These are phyloP conservation scores for Phoenix dactylifera DNA, from an alignment of 176 grass and related monocot species.

Conservation along the genomic window DNA sequence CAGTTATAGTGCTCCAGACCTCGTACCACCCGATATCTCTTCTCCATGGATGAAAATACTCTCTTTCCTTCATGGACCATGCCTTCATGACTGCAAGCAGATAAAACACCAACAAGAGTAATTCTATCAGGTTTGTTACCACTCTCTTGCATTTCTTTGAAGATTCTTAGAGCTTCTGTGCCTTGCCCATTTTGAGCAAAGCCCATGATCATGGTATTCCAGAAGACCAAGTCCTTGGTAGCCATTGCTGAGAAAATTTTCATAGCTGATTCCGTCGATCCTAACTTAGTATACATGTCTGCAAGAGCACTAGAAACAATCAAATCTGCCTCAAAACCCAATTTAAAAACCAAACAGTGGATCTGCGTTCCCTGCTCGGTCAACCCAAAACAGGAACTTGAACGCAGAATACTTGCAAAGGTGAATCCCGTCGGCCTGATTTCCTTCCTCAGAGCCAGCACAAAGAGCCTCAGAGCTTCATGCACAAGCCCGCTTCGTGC, in stretches of 20 bases:
- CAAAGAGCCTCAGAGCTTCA: conserved; percentile 51
- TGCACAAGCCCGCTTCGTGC: conserved; percentile 48
- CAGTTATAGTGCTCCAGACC: conserved; percentile 47
- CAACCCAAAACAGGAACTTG: conserved; percentile 56
- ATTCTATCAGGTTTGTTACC: conserved; percentile 55
- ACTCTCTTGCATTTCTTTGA: conserved; percentile 39
- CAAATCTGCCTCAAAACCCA: conserved; percentile 51
- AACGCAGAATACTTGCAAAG: conserved; percentile 61
- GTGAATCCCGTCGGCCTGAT: conserved; percentile 65
- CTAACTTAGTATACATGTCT: conserved; percentile 87
- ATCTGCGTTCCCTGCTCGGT: conserved; percentile 58
- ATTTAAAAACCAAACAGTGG: conserved; percentile 60
- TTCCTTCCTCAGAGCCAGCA: conserved; percentile 38
- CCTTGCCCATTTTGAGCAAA: conserved; percentile 64
- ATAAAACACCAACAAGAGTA: conserved; percentile 61
- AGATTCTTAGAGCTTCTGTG: conserved; percentile 56
- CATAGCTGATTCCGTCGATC: conserved; percentile 34
- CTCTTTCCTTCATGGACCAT: conserved; percentile 39
- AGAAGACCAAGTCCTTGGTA: conserved; percentile 59
- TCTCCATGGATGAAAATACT: conserved; percentile 50
- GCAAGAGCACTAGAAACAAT: conserved; percentile 54
- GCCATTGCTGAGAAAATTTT: conserved; percentile 36
- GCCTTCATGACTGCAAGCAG: conserved; percentile 47
- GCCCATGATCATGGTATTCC: conserved; percentile 78
- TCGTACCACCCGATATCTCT: conserved; percentile 39